These are phyloP conservation scores for Lithospermum erythrorhizon DNA, from an alignment of 257 asterid species.

Conservation along the genomic window DNA sequence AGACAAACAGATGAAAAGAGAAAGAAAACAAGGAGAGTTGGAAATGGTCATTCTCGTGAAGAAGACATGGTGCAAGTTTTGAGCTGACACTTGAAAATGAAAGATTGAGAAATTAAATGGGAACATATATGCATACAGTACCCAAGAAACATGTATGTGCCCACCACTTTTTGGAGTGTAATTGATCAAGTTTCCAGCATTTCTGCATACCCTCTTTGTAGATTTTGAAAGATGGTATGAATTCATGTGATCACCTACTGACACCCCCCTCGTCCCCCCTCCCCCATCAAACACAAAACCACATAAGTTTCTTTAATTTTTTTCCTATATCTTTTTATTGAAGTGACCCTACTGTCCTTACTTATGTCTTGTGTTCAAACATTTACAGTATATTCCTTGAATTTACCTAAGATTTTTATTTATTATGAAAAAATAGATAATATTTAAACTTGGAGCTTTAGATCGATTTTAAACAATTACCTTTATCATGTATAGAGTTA, in stretches of 20 bases:
- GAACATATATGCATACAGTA: not conserved
- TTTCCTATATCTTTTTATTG: not conserved
- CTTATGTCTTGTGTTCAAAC: too few species aligned
- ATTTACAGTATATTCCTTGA: too few species aligned
- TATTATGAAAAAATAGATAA: too few species aligned
- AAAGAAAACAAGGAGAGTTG: conserved; percentile 48
- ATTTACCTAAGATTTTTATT: too few species aligned
- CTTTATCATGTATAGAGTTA: too few species aligned
- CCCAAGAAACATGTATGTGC: conserved; percentile 2
- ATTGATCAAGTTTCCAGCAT: conserved; percentile 2
- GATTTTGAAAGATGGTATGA: conserved; percentile 1
- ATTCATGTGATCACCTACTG: conserved; percentile 15
- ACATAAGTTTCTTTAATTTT: not conserved
- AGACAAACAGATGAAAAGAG: conserved; percentile 37
- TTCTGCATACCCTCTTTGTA: not conserved
- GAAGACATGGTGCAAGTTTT: conserved; percentile 20
- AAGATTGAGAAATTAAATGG: conserved; percentile 7
- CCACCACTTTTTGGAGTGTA: conserved; percentile 9
- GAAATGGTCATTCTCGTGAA: conserved; percentile 55
- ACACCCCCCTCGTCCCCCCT: conserved; percentile 19
- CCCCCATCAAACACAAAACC: not conserved
- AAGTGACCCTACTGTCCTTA: not conserved
- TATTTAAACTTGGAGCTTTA: too few species aligned
- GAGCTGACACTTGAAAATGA: conserved; percentile 19
- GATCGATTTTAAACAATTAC: too few species aligned